Percentiles rank a stretch among this genome's conserved stretches.
Conservation (phyloP, 148 eudicot genomes). For the Nyssa sinensis region DNA sequence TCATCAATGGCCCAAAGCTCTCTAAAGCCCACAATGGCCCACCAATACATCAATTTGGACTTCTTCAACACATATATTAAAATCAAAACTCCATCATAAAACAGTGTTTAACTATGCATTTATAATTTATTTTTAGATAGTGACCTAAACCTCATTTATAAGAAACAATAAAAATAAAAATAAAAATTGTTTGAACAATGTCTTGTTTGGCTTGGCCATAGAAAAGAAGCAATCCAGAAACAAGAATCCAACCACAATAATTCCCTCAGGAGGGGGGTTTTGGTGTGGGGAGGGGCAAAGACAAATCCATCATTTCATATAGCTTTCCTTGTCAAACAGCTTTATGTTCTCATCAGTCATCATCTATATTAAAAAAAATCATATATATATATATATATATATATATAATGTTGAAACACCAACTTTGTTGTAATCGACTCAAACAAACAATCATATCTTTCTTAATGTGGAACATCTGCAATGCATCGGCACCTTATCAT, state of each 20-base stretch:
- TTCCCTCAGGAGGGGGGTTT: slow-evolving; percentile 1
- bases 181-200: slow-evolving; percentile 1
- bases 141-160: slow-evolving; percentile 10
- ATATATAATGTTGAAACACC: too few species aligned
- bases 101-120: too few species aligned
- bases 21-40: slow-evolving; percentile 1
- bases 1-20: not conserved
- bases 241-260: slow-evolving; percentile 10
- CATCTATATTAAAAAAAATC: not conserved
- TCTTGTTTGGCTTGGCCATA: slow-evolving; percentile 7
- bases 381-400: too few species aligned
- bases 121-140: not conserved
- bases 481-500: too few species aligned
- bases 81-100: too few species aligned
- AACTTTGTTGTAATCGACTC: too few species aligned
- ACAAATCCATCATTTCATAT: slow-evolving; percentile 19
- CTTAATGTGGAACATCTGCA: too few species aligned
- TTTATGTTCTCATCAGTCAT: slow-evolving; percentile 38
- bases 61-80: too few species aligned
- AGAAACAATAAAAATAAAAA: slow-evolving; percentile 8
- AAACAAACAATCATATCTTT: too few species aligned
- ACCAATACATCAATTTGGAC: too few species aligned
- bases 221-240: not conserved
- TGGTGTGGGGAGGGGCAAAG: slow-evolving; percentile 8
- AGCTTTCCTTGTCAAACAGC: slow-evolving; percentile 20